Evolutionary conservation across 2,329 filamentous ascomycete species (phyloP).

Genomic region (Penicillium decumbens): DNA sequence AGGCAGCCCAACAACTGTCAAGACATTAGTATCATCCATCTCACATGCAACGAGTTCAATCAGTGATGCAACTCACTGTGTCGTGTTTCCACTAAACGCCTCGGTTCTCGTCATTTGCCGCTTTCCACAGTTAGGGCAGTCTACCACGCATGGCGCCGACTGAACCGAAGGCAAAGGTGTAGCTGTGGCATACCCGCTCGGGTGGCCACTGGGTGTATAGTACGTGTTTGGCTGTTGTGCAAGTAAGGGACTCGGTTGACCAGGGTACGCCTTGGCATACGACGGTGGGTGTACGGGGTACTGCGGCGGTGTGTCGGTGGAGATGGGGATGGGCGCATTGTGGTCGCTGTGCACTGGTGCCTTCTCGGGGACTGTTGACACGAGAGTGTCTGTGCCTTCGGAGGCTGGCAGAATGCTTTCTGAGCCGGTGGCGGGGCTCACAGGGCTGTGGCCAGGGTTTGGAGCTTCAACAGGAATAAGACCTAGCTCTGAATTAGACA

Average conservation of each 20-base stretch:
- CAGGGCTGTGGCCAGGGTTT: neutral
- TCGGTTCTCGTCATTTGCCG: conserved; percentile 30
- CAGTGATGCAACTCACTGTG: conserved; percentile 24
- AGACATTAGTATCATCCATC: neutral
- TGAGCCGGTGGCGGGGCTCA: neutral
- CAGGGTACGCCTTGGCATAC: conserved; percentile 16
- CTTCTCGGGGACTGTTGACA: neutral
- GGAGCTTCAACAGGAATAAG: conserved; percentile 13
- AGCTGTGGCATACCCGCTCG: conserved; percentile 23
- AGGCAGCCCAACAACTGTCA: conserved; percentile 44
- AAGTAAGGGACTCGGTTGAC: conserved; percentile 11
- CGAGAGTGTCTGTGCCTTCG: neutral
- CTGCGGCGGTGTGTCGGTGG: conserved; percentile 1
- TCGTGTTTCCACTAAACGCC: conserved; percentile 24
- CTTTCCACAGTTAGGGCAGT: conserved; percentile 47
- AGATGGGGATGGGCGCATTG: conserved; percentile 4
- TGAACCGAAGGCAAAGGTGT: conserved; percentile 27
- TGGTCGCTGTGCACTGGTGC: neutral
- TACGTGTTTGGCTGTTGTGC: conserved; percentile 6
- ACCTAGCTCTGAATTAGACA: conserved; percentile 3
- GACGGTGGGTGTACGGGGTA: conserved; percentile 1
- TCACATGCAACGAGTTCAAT: neutral
- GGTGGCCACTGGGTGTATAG: conserved; percentile 17
- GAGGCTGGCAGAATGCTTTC: neutral
- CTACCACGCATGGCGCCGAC: conserved; percentile 40